phyloP scores from a whole-genome alignment of 2,329 filamentous ascomycete species.

The Keithomyces neogunnii region DNA sequence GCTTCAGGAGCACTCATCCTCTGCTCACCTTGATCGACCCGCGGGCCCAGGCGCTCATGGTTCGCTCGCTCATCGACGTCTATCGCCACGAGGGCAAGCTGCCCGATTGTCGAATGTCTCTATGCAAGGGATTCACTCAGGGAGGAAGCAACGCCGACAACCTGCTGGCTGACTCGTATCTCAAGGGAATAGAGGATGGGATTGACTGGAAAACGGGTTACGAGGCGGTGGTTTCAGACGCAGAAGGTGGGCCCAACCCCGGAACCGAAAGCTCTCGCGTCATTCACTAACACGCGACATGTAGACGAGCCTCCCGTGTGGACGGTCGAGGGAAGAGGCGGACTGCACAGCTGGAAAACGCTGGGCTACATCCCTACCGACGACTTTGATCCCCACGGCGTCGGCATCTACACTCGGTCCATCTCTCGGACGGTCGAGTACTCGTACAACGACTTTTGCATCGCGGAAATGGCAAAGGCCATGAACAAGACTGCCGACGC shows the following conservation, averaged over 20 bases:
- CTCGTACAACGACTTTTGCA: conserved; percentile 70
- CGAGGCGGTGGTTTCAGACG: conserved; percentile 65
- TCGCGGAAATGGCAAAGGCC: conserved; percentile 51
- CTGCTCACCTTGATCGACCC: conserved; percentile 66
- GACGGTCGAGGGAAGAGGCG: conserved; percentile 63
- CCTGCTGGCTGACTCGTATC: conserved; percentile 58
- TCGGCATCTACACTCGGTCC: conserved; percentile 58
- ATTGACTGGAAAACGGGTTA: conserved; percentile 66
- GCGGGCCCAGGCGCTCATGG: conserved; percentile 56
- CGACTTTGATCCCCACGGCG: conserved; percentile 55
- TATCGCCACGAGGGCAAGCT: conserved; percentile 61
- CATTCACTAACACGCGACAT: conserved; percentile 24
- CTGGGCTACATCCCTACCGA: conserved; percentile 65
- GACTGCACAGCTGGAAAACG: conserved; percentile 60
- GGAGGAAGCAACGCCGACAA: conserved; percentile 71
- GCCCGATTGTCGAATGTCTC: conserved; percentile 69
- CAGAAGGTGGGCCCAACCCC: conserved; percentile 39
- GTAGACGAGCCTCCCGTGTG: conserved; percentile 48
- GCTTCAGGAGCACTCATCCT: conserved; percentile 62
- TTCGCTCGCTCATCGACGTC: conserved; percentile 63
- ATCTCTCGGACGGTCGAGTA: conserved; percentile 72
- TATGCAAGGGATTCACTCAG: conserved; percentile 69
- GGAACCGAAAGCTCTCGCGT: neutral
- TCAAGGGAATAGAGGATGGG: conserved; percentile 58
- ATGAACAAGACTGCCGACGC: conserved; percentile 45